Evolutionary conservation across 208 protist species (phyloP).

Genomic region (Trypanosoma caninum): DNA sequence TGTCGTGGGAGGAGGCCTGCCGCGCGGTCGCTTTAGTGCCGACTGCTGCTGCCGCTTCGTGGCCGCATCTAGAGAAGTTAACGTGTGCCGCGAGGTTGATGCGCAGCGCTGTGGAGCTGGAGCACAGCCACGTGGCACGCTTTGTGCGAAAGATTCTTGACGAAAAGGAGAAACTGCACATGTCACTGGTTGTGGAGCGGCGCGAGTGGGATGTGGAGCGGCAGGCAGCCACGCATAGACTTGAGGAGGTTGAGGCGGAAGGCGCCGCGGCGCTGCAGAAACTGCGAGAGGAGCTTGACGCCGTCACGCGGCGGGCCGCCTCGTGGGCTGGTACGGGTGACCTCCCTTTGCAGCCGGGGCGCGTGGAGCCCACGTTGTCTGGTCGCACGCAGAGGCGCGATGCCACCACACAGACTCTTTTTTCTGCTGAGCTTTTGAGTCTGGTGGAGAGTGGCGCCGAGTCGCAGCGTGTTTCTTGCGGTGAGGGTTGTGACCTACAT

Average conservation of each 20-base stretch:
- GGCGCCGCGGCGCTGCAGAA: conserved; percentile 28
- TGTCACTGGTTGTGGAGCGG: not conserved
- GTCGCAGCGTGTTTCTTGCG: not conserved
- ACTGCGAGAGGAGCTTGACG: conserved; percentile 26
- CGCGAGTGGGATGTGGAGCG: conserved; percentile 1
- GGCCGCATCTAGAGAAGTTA: not conserved
- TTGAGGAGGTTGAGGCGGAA: conserved; percentile 38
- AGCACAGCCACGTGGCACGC: conserved; percentile 16
- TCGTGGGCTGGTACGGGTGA: not conserved
- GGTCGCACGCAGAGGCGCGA: conserved; percentile 9
- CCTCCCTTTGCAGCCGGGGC: not conserved
- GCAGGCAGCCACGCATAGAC: conserved; percentile 8
- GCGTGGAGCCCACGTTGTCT: not conserved
- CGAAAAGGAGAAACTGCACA: not conserved
- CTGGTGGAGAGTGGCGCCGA: not conserved
- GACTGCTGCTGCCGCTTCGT: not conserved
- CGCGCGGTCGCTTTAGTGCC: not conserved
- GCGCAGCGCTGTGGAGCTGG: conserved; percentile 3
- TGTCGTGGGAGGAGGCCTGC: not conserved
- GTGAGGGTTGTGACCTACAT: not conserved
- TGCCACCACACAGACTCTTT: conserved; percentile 30
- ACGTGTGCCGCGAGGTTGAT: not conserved
- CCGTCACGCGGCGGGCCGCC: not conserved
- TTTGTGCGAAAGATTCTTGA: conserved; percentile 7
- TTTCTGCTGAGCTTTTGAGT: conserved; percentile 31